phyloP scores from a whole-genome alignment of 2,329 filamentous ascomycete species.

The Chaetomium olivaceum region DNA sequence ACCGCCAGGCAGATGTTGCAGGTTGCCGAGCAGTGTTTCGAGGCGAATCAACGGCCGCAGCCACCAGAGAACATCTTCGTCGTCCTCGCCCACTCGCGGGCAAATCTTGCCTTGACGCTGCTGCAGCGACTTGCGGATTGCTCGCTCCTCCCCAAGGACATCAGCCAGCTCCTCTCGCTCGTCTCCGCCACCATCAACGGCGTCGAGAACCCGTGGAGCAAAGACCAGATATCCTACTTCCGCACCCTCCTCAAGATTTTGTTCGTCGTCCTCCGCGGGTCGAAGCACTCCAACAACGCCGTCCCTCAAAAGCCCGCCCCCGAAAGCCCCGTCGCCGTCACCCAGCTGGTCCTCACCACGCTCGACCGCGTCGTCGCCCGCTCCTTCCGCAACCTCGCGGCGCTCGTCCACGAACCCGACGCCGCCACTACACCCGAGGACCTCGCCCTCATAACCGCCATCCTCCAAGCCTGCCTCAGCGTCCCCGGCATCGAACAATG shows the following conservation, averaged over 20 bases:
- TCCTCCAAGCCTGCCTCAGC: conserved; percentile 80
- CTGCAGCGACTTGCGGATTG: conserved; percentile 74
- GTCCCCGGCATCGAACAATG: conserved; percentile 74
- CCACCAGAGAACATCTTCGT: conserved; percentile 81
- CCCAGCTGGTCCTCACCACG: conserved; percentile 72
- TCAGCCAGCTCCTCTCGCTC: conserved; percentile 52
- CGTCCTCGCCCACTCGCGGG: conserved; percentile 71
- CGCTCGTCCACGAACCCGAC: conserved; percentile 76
- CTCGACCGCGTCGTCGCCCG: conserved; percentile 75
- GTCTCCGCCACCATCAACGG: conserved; percentile 55
- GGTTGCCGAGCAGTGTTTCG: conserved; percentile 75
- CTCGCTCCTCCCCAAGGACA: conserved; percentile 51
- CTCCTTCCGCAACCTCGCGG: conserved; percentile 79
- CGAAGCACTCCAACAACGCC: conserved; percentile 46
- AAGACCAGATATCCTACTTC: conserved; percentile 67
- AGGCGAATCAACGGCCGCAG: conserved; percentile 70
- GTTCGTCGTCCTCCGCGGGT: conserved; percentile 75
- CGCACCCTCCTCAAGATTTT: conserved; percentile 80
- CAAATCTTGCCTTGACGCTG: conserved; percentile 78
- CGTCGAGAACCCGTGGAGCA: conserved; percentile 55
- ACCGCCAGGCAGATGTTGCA: conserved; percentile 67
- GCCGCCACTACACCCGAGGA: conserved; percentile 70
- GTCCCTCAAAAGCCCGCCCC: conserved; percentile 36
- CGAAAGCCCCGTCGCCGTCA: conserved; percentile 48
- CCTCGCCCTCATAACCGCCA: conserved; percentile 81